Conservation (phyloP, 495 filamentous ascomycete species). For the Trichoderma parareesei region DNA sequence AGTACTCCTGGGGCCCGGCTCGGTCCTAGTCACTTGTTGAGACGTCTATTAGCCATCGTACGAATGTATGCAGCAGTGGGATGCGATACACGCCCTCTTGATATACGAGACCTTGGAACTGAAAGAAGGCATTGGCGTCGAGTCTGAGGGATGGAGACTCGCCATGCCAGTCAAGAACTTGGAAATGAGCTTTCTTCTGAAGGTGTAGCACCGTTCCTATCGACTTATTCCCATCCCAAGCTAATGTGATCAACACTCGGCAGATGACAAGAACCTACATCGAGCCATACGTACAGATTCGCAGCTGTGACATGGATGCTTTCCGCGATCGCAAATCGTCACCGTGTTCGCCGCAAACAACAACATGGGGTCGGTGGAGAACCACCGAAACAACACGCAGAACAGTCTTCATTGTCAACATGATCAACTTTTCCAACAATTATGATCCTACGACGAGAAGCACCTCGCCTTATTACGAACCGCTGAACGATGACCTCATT, state of each 20-base stretch:
- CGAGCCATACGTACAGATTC: not conserved
- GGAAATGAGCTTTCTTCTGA: not conserved
- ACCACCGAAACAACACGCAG: not conserved
- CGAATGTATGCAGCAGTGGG: not conserved
- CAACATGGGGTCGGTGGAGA: not conserved
- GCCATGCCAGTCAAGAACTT: not conserved
- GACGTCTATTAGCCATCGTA: not conserved
- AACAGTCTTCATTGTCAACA: not conserved
- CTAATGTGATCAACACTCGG: not conserved
- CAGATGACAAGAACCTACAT: not conserved
- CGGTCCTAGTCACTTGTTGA: not conserved
- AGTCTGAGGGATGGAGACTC: not conserved
- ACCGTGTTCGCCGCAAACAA: not conserved
- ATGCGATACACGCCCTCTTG: not conserved
- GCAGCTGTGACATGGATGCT: not conserved
- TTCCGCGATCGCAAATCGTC: not conserved
- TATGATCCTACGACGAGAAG: not conserved
- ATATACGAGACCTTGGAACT: not conserved
- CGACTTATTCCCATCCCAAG: not conserved
- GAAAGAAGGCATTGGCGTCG: not conserved
- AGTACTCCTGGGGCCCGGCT: not conserved
- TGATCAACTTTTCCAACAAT: not conserved
- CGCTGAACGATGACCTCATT: not conserved
- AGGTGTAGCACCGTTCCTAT: not conserved
- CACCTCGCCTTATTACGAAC: not conserved